These are phyloP conservation scores for Nitzschia sp. DNA, from an alignment of 108 stramenopile species.

Conservation along the genomic window DNA sequence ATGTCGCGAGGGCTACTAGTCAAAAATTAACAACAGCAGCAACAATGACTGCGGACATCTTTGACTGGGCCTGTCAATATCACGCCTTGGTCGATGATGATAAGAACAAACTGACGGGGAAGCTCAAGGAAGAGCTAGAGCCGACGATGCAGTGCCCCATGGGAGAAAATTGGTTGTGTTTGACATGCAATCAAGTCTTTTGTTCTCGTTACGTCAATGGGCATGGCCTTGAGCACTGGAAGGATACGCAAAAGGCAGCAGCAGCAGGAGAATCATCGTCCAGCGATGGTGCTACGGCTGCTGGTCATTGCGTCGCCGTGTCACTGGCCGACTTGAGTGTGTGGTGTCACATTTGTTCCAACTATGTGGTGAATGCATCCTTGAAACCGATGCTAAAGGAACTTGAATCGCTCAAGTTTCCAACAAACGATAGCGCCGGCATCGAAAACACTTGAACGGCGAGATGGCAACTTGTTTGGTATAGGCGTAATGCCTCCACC, in stretches of 20 bases:
- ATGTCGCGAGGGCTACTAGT: conserved; percentile 44
- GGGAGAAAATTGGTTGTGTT: conserved; percentile 80
- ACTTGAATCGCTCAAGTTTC: not conserved
- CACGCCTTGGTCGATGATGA: not conserved
- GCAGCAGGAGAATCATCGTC: conserved; percentile 12
- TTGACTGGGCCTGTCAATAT: not conserved
- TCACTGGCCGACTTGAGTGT: conserved; percentile 77
- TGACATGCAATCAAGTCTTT: conserved; percentile 54
- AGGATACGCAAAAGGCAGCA: conserved; percentile 34
- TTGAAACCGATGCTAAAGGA: conserved; percentile 38
- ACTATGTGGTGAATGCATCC: conserved; percentile 50
- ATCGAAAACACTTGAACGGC: too few relatives aligned
- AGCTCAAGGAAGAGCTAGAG: conserved; percentile 14
- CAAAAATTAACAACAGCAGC: conserved; percentile 13
- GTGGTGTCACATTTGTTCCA: conserved; percentile 75
- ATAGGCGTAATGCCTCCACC: too few relatives aligned
- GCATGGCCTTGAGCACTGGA: conserved; percentile 67
- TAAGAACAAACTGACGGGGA: conserved; percentile 1
- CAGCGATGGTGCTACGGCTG: not conserved
- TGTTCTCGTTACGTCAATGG: conserved; percentile 81
- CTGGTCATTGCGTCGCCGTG: conserved; percentile 63
- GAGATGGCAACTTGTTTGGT: too few relatives aligned
- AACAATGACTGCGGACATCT: not conserved
- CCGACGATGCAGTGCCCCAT: conserved; percentile 39
- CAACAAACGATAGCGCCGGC: too few relatives aligned